Conservation (phyloP, 768 basidiomycete species). For the Lentinula detonsa region DNA sequence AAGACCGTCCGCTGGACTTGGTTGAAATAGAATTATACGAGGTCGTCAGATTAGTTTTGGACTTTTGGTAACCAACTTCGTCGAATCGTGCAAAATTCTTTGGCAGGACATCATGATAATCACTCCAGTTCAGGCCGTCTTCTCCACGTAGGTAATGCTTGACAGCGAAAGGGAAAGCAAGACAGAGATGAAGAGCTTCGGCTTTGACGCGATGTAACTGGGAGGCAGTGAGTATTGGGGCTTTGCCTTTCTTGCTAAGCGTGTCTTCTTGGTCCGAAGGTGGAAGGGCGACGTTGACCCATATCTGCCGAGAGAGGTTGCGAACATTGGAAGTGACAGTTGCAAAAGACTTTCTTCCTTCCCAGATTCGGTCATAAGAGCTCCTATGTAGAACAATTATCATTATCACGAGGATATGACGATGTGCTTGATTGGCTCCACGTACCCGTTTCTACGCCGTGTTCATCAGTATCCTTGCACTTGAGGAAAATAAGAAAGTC, state of each 20-base stretch:
- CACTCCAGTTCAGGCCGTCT: conserved; percentile 65
- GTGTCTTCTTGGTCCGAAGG: conserved; percentile 38
- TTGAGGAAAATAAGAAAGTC: too few relatives aligned
- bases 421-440: neutral
- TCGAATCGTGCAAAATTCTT: conserved; percentile 46
- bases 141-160: conserved; percentile 86
- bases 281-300: conserved; percentile 73
- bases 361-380: conserved; percentile 84
- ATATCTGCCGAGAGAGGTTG: conserved; percentile 71
- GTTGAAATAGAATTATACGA: conserved; percentile 36
- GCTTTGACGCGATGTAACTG: conserved; percentile 65
- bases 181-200: conserved; percentile 59
- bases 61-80: conserved; percentile 33
- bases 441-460: conserved; percentile 57
- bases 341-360: conserved; percentile 83
- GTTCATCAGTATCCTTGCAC: neutral
- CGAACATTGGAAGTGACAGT: conserved; percentile 66
- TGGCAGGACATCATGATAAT: conserved; percentile 65
- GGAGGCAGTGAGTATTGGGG: conserved; percentile 35
- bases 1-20: conserved; percentile 19
- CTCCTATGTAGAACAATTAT: conserved; percentile 37
- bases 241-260: conserved; percentile 44
- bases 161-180: conserved; percentile 67
- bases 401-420: neutral
- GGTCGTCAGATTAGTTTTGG: conserved; percentile 20